These are phyloP conservation scores for Bassia scoparia DNA, from an alignment of 148 eudicot genomes.

Conservation along the genomic window DNA sequence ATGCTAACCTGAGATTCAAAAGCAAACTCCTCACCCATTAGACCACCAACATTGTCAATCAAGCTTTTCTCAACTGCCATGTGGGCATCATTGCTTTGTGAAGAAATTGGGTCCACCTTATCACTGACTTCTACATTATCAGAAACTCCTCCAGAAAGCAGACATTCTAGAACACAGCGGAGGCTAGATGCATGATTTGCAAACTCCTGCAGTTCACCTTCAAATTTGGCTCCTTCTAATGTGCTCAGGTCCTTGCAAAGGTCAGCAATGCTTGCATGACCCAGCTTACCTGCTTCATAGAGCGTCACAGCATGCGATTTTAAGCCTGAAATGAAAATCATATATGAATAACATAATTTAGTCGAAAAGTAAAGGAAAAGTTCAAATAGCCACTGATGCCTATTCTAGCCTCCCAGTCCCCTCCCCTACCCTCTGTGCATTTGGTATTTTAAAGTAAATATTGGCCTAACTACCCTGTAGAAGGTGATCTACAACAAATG, in stretches of 20 bases:
- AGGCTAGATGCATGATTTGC: constrained; percentile 99
- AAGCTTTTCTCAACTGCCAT: constrained; percentile 29
- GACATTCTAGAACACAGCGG: constrained; percentile 81
- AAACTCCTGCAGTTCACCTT: constrained; percentile 96
- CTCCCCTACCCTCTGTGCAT: neutral
- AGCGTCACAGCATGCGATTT: constrained; percentile 96
- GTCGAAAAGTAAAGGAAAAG: neutral
- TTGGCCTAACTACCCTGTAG: neutral
- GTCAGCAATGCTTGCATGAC: constrained; percentile 84
- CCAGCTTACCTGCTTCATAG: constrained; percentile 96
- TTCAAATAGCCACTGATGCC: neutral
- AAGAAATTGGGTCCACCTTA: constrained; percentile 30
- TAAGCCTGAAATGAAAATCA: constrained; percentile 55
- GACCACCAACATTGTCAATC: constrained; percentile 24
- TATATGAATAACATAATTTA: neutral
- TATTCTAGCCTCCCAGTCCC: neutral
- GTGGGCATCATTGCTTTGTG: constrained; percentile 35
- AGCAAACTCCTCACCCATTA: constrained; percentile 26
- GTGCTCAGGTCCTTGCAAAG: constrained; percentile 91
- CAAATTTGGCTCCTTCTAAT: constrained; percentile 89
- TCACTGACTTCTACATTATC: constrained; percentile 30
- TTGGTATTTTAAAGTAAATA: neutral
- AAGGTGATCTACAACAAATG: neutral
- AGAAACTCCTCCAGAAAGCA: constrained; percentile 81
- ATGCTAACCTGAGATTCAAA: constrained; percentile 18